These are phyloP conservation scores for Spatholobus suberectus DNA, from an alignment of 306 rosid genomes.

Conservation along the genomic window DNA sequence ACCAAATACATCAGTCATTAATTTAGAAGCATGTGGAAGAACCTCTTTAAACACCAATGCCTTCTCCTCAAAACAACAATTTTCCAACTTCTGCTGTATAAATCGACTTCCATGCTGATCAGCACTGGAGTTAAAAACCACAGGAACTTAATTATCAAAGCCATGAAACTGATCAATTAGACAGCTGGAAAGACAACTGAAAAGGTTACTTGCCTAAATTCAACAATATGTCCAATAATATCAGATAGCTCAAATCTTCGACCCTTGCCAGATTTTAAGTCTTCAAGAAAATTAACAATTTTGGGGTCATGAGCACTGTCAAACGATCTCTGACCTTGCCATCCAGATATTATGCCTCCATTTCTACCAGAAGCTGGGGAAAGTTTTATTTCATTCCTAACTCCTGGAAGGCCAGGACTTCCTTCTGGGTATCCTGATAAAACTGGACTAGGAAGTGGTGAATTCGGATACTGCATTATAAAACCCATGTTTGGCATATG, in stretches of 20 bases:
- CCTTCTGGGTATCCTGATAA: constrained; percentile 50
- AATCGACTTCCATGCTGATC: constrained; percentile 61
- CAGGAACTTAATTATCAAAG: constrained; percentile 20
- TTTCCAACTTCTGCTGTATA: constrained; percentile 58
- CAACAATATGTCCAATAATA: constrained; percentile 59
- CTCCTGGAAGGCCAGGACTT: constrained; percentile 48
- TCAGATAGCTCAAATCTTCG: constrained; percentile 65
- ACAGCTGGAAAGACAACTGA: constrained; percentile 11
- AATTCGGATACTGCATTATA: constrained; percentile 53
- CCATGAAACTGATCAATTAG: constrained; percentile 12
- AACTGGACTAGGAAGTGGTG: constrained; percentile 51
- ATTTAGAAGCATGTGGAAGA: constrained; percentile 51
- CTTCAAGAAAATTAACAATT: constrained; percentile 58
- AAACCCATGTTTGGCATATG: constrained; percentile 52
- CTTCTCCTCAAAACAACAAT: constrained; percentile 42
- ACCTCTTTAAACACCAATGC: constrained; percentile 50
- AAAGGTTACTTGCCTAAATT: constrained; percentile 53
- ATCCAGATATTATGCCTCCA: constrained; percentile 47
- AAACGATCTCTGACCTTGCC: constrained; percentile 59
- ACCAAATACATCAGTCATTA: constrained; percentile 60
- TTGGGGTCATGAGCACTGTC: constrained; percentile 52
- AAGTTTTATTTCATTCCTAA: constrained; percentile 52
- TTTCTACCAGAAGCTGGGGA: constrained; percentile 48
- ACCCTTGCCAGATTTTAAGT: constrained; percentile 59
- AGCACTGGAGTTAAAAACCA: constrained; percentile 42